Conservation (phyloP, 768 basidiomycete species). For the Collybia mongolica region DNA sequence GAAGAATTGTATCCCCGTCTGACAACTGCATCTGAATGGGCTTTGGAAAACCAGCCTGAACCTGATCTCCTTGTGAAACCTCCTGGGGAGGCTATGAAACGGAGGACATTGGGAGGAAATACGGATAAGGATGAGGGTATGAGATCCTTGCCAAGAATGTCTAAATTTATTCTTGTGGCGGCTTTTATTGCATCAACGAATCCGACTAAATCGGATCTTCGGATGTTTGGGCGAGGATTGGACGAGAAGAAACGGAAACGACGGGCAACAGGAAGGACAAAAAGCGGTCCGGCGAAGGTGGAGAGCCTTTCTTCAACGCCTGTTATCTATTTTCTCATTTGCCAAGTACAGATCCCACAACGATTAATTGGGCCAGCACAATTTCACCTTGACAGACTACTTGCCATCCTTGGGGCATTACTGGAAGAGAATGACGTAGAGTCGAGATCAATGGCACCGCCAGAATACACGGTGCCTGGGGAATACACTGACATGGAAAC, state of each 20-base stretch:
- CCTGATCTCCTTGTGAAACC: constrained; percentile 33
- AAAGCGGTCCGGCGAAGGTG: constrained; percentile 37
- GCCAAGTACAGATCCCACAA: constrained; percentile 57
- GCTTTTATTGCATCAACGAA: constrained; percentile 85
- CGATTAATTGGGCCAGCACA: constrained; percentile 75
- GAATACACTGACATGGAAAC: constrained; percentile 79
- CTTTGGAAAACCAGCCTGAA: constrained; percentile 46
- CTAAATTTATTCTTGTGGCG: constrained; percentile 74
- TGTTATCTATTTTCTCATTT: background rate
- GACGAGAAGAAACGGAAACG: constrained; percentile 65
- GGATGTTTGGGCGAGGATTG: constrained; percentile 77
- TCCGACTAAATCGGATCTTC: constrained; percentile 73
- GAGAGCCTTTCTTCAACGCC: constrained; percentile 27
- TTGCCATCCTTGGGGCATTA: constrained; percentile 78
- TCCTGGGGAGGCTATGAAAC: constrained; percentile 15
- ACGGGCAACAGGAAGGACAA: constrained; percentile 35
- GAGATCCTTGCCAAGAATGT: constrained; percentile 56
- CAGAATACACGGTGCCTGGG: constrained; percentile 54
- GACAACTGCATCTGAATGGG: constrained; percentile 66
- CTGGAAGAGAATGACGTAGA: constrained; percentile 72
- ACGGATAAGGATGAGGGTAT: constrained; percentile 17
- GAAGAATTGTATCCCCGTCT: constrained; percentile 69
- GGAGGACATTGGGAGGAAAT: background rate
- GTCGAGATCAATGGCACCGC: constrained; percentile 35
- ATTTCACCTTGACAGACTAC: constrained; percentile 77